Conservation (phyloP, 176 grass and related monocot genomes). For the Phyllostachys edulis region DNA sequence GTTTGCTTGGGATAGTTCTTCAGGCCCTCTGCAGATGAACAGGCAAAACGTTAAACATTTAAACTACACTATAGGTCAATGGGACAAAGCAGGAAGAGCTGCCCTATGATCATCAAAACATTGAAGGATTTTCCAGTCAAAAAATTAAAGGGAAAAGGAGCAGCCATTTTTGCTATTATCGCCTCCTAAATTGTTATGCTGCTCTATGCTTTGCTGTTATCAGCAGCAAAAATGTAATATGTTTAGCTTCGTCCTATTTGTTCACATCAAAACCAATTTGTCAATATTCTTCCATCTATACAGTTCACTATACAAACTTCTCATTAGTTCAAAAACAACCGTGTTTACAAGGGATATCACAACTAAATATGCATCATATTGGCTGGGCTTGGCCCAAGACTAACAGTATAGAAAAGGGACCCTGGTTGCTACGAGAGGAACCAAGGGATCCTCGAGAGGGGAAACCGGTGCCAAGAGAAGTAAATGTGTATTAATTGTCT, state of each 20-base stretch:
- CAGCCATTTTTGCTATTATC: not conserved
- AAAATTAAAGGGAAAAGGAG: not conserved
- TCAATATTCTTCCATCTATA: not conserved
- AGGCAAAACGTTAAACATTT: slow-evolving; percentile 33
- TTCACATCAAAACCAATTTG: not conserved
- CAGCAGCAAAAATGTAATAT: not conserved
- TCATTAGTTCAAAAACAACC: slow-evolving; percentile 11
- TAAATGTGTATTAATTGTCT: too few relatives aligned
- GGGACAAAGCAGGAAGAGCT: slow-evolving; percentile 3
- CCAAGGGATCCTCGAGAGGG: too few relatives aligned
- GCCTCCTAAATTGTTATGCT: not conserved
- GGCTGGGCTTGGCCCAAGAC: not conserved
- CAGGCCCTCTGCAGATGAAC: slow-evolving; percentile 63
- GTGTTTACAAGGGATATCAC: not conserved
- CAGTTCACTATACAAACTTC: too few relatives aligned
- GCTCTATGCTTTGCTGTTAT: not conserved
- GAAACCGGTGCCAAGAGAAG: too few relatives aligned
- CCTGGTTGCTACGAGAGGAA: too few relatives aligned
- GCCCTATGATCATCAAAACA: not conserved
- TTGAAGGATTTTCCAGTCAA: not conserved
- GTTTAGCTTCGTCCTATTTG: not conserved
- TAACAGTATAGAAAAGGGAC: too few relatives aligned
- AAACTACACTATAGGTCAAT: slow-evolving; percentile 6
- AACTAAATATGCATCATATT: not conserved
- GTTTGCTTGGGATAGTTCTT: slow-evolving; percentile 67